Percentiles rank a stretch among this genome's conserved stretches.
Conservation (phyloP, 495 filamentous ascomycete species). For the Hapsidospora chrysogenum region DNA sequence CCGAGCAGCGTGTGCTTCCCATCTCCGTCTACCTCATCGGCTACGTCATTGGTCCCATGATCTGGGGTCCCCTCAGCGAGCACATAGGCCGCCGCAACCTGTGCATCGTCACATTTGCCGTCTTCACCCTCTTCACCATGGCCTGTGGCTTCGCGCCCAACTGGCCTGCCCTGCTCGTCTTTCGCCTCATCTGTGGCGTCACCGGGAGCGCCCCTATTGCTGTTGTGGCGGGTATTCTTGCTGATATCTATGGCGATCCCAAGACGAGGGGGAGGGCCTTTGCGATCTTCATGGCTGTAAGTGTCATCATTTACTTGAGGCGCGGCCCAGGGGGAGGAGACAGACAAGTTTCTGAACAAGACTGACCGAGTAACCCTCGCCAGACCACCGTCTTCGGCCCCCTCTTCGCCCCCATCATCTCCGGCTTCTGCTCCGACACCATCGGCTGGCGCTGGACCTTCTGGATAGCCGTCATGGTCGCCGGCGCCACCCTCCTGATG, state of each 20-base stretch:
- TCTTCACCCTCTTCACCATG: slow-evolving; percentile 52
- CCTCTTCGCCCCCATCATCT: slow-evolving; percentile 49
- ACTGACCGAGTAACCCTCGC: background rate
- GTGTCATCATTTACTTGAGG: slow-evolving; percentile 16
- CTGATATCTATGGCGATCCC: slow-evolving; percentile 45
- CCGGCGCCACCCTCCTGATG: slow-evolving; percentile 26
- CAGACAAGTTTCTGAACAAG: too few relatives aligned
- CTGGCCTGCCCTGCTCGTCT: slow-evolving; percentile 48
- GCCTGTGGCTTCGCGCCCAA: slow-evolving; percentile 52
- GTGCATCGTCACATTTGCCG: slow-evolving; percentile 40
- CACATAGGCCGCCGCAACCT: slow-evolving; percentile 49
- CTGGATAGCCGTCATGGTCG: slow-evolving; percentile 43
- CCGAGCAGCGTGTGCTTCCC: slow-evolving; percentile 47
- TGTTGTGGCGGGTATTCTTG: slow-evolving; percentile 55
- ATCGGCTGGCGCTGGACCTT: slow-evolving; percentile 53
- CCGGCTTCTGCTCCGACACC: slow-evolving; percentile 38
- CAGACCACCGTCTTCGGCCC: slow-evolving; percentile 52
- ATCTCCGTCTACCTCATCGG: slow-evolving; percentile 62
- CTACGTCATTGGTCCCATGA: slow-evolving; percentile 46
- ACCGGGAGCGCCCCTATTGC: slow-evolving; percentile 52
- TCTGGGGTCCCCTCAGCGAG: slow-evolving; percentile 57
- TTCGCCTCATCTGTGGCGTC: slow-evolving; percentile 48
- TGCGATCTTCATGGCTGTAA: slow-evolving; percentile 50
- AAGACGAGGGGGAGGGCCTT: slow-evolving; percentile 48
- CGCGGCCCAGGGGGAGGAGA: too few relatives aligned